phyloP scores from a whole-genome alignment of 208 protist genomes.

The Acanthamoeba triangularis region DNA sequence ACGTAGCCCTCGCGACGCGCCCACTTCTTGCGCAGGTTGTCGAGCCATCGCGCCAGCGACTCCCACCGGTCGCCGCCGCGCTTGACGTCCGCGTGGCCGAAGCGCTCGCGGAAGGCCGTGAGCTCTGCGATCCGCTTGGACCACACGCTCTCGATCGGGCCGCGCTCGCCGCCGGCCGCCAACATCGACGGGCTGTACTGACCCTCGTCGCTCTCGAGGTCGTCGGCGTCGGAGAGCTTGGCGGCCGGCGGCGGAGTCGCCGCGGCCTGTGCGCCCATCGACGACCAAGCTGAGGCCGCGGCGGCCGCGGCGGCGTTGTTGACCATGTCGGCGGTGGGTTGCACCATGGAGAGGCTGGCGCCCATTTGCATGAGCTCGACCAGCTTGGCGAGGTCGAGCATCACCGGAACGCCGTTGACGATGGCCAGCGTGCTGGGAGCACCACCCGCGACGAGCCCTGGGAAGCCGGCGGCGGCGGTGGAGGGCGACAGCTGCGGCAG shows the following conservation, averaged over 20 bases:
- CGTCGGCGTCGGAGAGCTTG: too few relatives aligned
- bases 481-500: too few relatives aligned
- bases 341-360: background rate
- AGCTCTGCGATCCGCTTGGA: background rate
- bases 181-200: background rate
- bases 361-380: conserved; percentile 11
- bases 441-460: too few relatives aligned
- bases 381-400: conserved; percentile 20
- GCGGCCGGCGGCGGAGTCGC: too few relatives aligned
- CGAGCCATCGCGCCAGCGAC: background rate
- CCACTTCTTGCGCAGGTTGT: background rate
- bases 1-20: background rate
- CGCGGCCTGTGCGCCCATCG: background rate
- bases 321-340: background rate
- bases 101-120: background rate
- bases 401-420: background rate
- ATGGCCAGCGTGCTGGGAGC: background rate
- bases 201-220: background rate
- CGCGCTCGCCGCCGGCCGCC: background rate
- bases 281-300: background rate
- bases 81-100: background rate
- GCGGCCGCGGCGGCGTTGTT: background rate
- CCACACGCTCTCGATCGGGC: background rate
- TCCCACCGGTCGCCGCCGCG: background rate
- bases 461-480: too few relatives aligned